Evolutionary conservation across 768 basidiomycete genomes (phyloP).

Genomic region (Krasilnikovozyma curviuscula): DNA sequence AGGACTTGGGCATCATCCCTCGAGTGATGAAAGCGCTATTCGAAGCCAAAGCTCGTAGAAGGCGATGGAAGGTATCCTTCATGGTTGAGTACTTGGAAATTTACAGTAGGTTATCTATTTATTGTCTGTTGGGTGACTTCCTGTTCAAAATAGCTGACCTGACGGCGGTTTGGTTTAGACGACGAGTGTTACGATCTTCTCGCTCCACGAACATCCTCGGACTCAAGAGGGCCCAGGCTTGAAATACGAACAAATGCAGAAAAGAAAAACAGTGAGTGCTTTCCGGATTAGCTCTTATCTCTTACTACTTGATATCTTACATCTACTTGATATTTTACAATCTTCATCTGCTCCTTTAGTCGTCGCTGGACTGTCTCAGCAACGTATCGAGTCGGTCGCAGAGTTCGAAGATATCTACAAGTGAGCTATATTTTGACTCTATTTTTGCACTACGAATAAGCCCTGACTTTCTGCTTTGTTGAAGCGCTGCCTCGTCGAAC

Average conservation of each 20-base stretch:
- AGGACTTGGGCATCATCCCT: slow-evolving; percentile 69
- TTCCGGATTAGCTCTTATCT: slow-evolving; percentile 30
- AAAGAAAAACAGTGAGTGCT: slow-evolving; percentile 41
- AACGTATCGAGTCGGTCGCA: slow-evolving; percentile 27
- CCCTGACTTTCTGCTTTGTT: slow-evolving; percentile 19
- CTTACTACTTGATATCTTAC: neutral
- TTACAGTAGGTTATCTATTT: slow-evolving; percentile 32
- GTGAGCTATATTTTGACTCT: slow-evolving; percentile 11
- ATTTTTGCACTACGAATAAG: neutral
- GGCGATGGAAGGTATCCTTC: neutral
- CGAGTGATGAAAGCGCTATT: slow-evolving; percentile 45
- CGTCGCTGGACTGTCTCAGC: neutral
- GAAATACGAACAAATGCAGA: slow-evolving; percentile 37
- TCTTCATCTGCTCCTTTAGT: neutral
- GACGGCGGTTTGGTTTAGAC: slow-evolving; percentile 34
- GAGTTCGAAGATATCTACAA: slow-evolving; percentile 34
- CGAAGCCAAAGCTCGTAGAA: slow-evolving; percentile 14
- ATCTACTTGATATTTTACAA: neutral
- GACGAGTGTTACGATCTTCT: slow-evolving; percentile 79
- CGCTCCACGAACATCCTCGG: slow-evolving; percentile 37
- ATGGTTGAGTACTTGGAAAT: slow-evolving; percentile 28
- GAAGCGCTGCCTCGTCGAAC: slow-evolving; percentile 43
- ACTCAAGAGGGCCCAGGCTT: slow-evolving; percentile 28
- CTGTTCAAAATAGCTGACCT: neutral
- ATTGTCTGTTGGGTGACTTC: too few relatives aligned